Evolutionary conservation across 2,329 filamentous ascomycete genomes (phyloP).

Genomic region (Colletotrichum liriopes): DNA sequence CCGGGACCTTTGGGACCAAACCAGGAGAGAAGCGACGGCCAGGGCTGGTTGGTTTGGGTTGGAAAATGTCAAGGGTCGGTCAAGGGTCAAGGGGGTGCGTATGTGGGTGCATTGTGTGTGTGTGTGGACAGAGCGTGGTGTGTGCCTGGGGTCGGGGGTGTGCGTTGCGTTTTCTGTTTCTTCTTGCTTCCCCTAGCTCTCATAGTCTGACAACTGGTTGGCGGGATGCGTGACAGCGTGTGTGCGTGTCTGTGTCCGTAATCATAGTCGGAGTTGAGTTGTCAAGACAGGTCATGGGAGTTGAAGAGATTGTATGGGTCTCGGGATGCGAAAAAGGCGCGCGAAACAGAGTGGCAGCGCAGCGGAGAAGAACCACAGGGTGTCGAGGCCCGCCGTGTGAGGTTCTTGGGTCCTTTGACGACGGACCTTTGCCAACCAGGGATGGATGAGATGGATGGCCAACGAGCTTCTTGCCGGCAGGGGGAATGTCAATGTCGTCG

Average conservation of each 20-base stretch:
- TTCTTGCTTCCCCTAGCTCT: slow-evolving; percentile 8
- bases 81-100: slow-evolving; percentile 24
- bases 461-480: slow-evolving; percentile 23
- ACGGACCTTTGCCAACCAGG: neutral
- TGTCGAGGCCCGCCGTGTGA: neutral
- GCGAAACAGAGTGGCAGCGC: neutral
- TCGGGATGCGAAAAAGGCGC: neutral
- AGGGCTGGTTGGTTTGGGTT: slow-evolving; percentile 38
- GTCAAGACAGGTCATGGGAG: neutral
- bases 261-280: neutral
- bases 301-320: neutral
- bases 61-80: slow-evolving; percentile 27
- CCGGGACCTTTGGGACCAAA: slow-evolving; percentile 30
- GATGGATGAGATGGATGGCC: slow-evolving; percentile 11
- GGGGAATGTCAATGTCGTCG: slow-evolving; percentile 40
- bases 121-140: neutral
- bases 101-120: slow-evolving; percentile 1
- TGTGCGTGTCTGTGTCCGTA: slow-evolving; percentile 4
- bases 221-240: slow-evolving; percentile 6
- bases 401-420: neutral
- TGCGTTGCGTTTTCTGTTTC: slow-evolving; percentile 11
- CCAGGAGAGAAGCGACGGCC: slow-evolving; percentile 29
- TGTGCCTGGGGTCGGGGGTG: slow-evolving; percentile 1
- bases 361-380: neutral
- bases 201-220: neutral